A percentile compares a stretch with the other conserved stretches of the same genome.
These are phyloP conservation scores for Carpinus viminea DNA, from an alignment of 306 rosid genomes.

Conservation along the genomic window DNA sequence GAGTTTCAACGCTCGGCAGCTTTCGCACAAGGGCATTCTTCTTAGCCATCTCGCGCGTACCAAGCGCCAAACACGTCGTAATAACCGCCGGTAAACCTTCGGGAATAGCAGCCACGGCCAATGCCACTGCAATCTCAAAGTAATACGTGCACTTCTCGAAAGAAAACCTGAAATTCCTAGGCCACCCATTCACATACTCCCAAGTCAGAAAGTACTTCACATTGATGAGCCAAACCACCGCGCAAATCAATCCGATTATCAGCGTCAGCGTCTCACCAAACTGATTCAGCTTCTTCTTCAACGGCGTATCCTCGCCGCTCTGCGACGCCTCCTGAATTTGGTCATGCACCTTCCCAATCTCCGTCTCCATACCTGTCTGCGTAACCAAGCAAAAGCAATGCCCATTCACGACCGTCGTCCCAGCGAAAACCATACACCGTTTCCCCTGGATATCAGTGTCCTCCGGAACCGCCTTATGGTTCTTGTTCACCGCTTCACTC, in stretches of 20 bases:
- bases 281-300: conserved; percentile 74
- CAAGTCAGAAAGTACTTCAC: conserved; percentile 55
- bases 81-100: conserved; percentile 63
- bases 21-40: conserved; percentile 72
- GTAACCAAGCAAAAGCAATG: conserved; percentile 71
- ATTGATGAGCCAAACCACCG: conserved; percentile 54
- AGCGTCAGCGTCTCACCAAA: conserved; percentile 49
- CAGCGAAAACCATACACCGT: conserved; percentile 62
- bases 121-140: conserved; percentile 62
- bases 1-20: conserved; percentile 63
- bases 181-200: conserved; percentile 57
- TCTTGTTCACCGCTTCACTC: conserved; percentile 59
- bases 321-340: conserved; percentile 71
- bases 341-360: conserved; percentile 76
- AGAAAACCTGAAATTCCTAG: conserved; percentile 50
- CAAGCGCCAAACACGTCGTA: conserved; percentile 53
- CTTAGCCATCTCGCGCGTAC: conserved; percentile 62
- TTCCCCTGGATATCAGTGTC: conserved; percentile 55
- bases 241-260: conserved; percentile 53
- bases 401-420: conserved; percentile 78
- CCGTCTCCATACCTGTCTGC: conserved; percentile 63
- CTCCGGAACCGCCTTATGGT: conserved; percentile 38
- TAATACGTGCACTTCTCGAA: conserved; percentile 62
- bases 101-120: conserved; percentile 68
- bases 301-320: conserved; percentile 72